Percentiles rank a stretch among this genome's conserved stretches.
Evolutionary conservation across 1,284 basidiomycete species (phyloP).

Genomic region (Trametes polyzona): DNA sequence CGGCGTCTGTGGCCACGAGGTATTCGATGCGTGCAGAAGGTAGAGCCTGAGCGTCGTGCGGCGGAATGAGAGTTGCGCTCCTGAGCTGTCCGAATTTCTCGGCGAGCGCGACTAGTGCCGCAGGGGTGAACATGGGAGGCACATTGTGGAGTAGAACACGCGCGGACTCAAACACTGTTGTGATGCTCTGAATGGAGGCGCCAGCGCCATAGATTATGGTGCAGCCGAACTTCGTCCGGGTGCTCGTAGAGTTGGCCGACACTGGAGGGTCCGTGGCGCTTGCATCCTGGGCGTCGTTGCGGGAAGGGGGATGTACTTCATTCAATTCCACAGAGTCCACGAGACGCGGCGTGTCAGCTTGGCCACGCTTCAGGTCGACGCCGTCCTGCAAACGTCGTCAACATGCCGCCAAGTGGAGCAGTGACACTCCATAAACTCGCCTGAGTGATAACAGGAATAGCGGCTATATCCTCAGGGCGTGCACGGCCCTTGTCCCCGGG

Average conservation of each 20-base stretch:
- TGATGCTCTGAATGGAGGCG: conserved; percentile 38
- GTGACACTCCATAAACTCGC: too few relatives aligned
- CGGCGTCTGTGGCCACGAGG: conserved; percentile 15
- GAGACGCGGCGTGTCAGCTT: too few relatives aligned
- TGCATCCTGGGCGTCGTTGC: too few relatives aligned
- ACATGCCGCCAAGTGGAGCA: too few relatives aligned
- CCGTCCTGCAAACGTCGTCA: too few relatives aligned
- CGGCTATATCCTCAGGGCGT: not conserved
- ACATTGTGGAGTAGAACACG: conserved; percentile 38
- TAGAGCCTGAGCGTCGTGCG: not conserved
- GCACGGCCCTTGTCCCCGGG: not conserved
- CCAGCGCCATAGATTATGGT: conserved; percentile 43
- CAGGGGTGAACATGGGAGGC: conserved; percentile 3
- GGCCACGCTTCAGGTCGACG: too few relatives aligned
- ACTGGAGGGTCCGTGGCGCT: not conserved
- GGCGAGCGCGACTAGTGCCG: conserved; percentile 14
- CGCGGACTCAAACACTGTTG: conserved; percentile 45
- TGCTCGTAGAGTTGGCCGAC: not conserved
- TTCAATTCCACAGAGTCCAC: too few relatives aligned
- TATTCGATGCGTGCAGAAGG: conserved; percentile 26
- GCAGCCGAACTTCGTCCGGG: conserved; percentile 33
- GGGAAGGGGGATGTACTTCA: too few relatives aligned
- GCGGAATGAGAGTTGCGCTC: conserved; percentile 13
- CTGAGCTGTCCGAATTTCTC: conserved; percentile 23
- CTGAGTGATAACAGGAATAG: too few relatives aligned